These are phyloP conservation scores for Powellomyces hirtus DNA, from an alignment of 192 early-diverging fungal species.

Conservation along the genomic window DNA sequence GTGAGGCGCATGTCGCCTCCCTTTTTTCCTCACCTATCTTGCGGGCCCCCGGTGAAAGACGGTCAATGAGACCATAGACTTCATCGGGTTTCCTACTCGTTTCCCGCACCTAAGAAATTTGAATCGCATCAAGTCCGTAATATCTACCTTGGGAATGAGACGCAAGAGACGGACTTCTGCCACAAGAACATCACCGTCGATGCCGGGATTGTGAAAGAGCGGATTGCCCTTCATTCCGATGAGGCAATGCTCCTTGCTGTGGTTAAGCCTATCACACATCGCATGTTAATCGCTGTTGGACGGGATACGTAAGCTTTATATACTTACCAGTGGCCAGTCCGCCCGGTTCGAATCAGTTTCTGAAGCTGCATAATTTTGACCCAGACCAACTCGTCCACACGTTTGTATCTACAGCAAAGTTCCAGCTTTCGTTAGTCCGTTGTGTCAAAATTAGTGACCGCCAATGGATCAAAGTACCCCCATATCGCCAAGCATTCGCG, in stretches of 20 bases:
- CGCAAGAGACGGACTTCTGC: conserved; percentile 41
- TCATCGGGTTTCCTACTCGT: conserved; percentile 65
- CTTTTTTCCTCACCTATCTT: conserved; percentile 43
- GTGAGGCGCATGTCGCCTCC: background rate
- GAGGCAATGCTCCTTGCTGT: conserved; percentile 66
- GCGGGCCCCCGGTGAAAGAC: conserved; percentile 51
- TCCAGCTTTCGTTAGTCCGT: background rate
- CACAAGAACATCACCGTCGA: conserved; percentile 61
- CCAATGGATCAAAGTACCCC: conserved; percentile 18
- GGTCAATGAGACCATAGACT: conserved; percentile 59
- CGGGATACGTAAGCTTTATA: background rate
- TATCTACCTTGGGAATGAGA: background rate
- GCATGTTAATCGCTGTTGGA: too few species aligned
- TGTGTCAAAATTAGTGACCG: background rate
- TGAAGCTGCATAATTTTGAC: conserved; percentile 66
- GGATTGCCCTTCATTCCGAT: conserved; percentile 55
- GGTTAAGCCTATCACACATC: conserved; percentile 53
- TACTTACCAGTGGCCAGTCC: conserved; percentile 60
- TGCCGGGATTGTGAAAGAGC: conserved; percentile 34
- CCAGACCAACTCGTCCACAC: conserved; percentile 65
- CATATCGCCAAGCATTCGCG: conserved; percentile 49
- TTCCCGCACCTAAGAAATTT: conserved; percentile 41
- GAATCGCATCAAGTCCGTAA: background rate
- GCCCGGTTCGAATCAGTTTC: conserved; percentile 56
- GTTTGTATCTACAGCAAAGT: conserved; percentile 36